phyloP scores from a whole-genome alignment of 2,329 filamentous ascomycete species.

The Trichoderma koningii region DNA sequence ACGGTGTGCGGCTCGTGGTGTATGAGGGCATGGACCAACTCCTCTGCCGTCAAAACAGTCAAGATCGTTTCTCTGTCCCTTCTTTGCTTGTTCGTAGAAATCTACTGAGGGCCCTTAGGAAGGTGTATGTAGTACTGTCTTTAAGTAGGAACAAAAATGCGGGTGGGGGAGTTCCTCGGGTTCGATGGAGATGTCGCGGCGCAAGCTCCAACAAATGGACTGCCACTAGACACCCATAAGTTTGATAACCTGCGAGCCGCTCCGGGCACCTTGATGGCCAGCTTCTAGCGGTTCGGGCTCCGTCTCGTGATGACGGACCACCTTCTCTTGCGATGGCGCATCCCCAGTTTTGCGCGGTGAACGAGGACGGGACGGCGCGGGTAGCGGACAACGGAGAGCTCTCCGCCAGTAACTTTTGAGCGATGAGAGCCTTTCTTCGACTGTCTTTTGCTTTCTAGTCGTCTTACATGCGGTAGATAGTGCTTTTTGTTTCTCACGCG shows the following conservation, averaged over 20 bases:
- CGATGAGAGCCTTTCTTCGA: not conserved
- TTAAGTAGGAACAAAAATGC: not conserved
- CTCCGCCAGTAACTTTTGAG: slow-evolving; percentile 7
- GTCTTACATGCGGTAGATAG: too few species aligned
- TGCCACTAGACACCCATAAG: not conserved
- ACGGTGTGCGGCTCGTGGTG: not conserved
- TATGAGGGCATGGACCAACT: not conserved
- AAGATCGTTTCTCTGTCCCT: not conserved
- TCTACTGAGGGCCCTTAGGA: not conserved
- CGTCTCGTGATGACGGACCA: slow-evolving; percentile 19
- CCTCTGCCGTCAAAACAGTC: slow-evolving; percentile 1
- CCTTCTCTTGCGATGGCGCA: not conserved
- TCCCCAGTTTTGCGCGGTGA: slow-evolving; percentile 3
- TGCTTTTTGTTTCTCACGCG: too few species aligned
- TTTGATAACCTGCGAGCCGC: slow-evolving; percentile 15
- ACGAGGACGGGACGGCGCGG: slow-evolving; percentile 27
- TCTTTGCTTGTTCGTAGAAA: not conserved
- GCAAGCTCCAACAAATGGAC: not conserved
- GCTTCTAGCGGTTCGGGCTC: slow-evolving; percentile 1
- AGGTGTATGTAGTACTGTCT: not conserved
- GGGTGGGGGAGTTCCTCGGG: not conserved
- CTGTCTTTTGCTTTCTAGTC: not conserved
- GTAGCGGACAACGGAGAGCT: slow-evolving; percentile 19
- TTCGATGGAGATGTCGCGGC: not conserved
- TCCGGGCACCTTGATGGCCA: slow-evolving; percentile 18